phyloP scores from a whole-genome alignment of 805 yeast genomes.

The Candida boleticola region DNA sequence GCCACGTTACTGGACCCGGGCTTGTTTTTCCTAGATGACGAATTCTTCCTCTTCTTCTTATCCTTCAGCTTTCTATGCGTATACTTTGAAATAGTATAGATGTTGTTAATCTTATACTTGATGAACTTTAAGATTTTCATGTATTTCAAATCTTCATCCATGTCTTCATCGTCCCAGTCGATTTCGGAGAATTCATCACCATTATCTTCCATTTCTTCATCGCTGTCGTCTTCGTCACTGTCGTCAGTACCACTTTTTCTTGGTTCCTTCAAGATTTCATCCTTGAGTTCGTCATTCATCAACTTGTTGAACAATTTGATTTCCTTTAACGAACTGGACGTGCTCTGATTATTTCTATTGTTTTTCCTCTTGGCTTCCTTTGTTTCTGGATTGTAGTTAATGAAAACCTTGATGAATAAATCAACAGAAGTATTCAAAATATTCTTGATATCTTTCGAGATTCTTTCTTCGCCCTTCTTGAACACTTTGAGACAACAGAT shows the following conservation, averaged over 20 bases:
- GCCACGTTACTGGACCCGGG: not conserved
- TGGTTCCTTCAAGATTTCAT: slow-evolving; percentile 33
- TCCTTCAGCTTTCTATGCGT: not conserved
- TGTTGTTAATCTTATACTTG: slow-evolving; percentile 28
- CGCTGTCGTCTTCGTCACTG: slow-evolving; percentile 24
- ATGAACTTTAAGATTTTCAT: slow-evolving; percentile 40
- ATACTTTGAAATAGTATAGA: not conserved
- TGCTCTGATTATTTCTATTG: not conserved
- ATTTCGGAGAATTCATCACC: slow-evolving; percentile 22
- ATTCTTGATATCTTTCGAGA: slow-evolving; percentile 14
- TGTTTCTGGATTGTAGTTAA: slow-evolving; percentile 32
- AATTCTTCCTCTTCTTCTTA: not conserved
- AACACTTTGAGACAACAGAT: slow-evolving; percentile 38
- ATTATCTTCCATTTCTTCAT: slow-evolving; percentile 9
- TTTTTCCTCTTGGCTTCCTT: not conserved
- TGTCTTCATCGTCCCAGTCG: slow-evolving; percentile 48
- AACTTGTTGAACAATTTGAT: slow-evolving; percentile 36
- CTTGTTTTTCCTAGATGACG: not conserved
- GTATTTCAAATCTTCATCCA: slow-evolving; percentile 47
- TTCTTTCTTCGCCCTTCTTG: slow-evolving; percentile 21
- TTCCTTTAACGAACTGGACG: slow-evolving; percentile 18
- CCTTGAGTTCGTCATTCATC: slow-evolving; percentile 37
- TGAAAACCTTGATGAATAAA: slow-evolving; percentile 35
- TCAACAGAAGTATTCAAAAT: slow-evolving; percentile 26
- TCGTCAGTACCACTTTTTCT: slow-evolving; percentile 24